Percentiles rank a stretch among this genome's conserved stretches.
These are phyloP conservation scores for Pseudovirgaria hyperparasitica DNA, from an alignment of 2,329 filamentous ascomycete species.

Conservation along the genomic window DNA sequence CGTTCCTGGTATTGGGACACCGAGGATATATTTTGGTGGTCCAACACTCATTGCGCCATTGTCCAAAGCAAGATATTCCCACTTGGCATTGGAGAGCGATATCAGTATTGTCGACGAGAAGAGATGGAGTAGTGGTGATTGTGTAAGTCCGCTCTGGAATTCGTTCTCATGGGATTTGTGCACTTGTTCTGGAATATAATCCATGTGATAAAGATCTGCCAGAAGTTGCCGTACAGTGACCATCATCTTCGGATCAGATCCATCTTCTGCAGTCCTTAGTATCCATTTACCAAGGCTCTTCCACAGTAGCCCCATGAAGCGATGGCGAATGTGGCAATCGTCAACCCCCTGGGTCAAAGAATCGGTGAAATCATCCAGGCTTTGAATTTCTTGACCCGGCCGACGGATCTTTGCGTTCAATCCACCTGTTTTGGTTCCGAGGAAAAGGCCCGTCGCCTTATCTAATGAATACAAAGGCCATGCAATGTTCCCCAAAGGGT, in stretches of 20 bases:
- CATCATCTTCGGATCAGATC: slow-evolving; percentile 19
- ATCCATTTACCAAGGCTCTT: slow-evolving; percentile 33
- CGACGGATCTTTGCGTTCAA: too few species aligned
- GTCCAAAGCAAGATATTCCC: slow-evolving; percentile 31
- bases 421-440: too few species aligned
- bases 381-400: too few species aligned
- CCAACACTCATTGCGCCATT: slow-evolving; percentile 13
- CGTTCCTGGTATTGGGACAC: slow-evolving; percentile 31
- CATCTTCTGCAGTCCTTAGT: slow-evolving; percentile 18
- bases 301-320: slow-evolving; percentile 33
- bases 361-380: slow-evolving; percentile 14
- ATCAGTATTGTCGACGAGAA: slow-evolving; percentile 36
- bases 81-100: slow-evolving; percentile 37
- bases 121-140: slow-evolving; percentile 35
- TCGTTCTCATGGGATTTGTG: slow-evolving; percentile 25
- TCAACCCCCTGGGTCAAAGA: slow-evolving; percentile 14
- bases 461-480: too few species aligned
- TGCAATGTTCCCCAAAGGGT: too few species aligned
- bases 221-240: slow-evolving; percentile 34
- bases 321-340: slow-evolving; percentile 14
- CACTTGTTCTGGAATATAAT: slow-evolving; percentile 33
- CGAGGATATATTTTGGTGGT: slow-evolving; percentile 27
- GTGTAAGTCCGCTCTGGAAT: slow-evolving; percentile 26
- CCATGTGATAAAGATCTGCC: slow-evolving; percentile 33
- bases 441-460: too few species aligned